These are phyloP conservation scores for Ambispora gerdemannii DNA, from an alignment of 192 early-diverging fungal genomes.

Conservation along the genomic window DNA sequence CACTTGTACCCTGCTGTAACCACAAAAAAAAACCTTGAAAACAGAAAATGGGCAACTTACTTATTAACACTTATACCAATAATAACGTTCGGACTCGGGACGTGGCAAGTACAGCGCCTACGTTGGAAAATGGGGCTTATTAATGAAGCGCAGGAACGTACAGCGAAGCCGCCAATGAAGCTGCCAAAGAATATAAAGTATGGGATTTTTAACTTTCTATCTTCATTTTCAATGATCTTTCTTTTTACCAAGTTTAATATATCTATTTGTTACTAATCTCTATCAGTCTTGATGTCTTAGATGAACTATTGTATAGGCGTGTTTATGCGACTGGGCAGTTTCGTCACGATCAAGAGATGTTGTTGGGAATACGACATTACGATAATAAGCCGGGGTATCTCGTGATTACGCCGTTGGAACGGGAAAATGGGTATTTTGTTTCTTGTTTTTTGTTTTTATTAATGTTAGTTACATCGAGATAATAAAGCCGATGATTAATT, in stretches of 20 bases:
- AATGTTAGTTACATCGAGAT: neutral
- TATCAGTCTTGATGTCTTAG: conserved; percentile 39
- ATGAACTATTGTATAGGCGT: conserved; percentile 73
- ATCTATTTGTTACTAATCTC: neutral
- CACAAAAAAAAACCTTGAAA: no score
- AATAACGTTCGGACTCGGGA: conserved; percentile 69
- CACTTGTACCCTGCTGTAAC: no score
- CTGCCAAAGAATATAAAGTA: conserved; percentile 66
- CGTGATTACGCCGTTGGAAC: conserved; percentile 71
- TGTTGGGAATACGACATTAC: conserved; percentile 72
- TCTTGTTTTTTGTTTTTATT: neutral
- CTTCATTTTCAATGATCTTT: neutral
- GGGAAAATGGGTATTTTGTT: conserved; percentile 55
- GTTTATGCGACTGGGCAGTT: conserved; percentile 69
- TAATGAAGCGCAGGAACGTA: conserved; percentile 60
- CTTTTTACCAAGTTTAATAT: neutral
- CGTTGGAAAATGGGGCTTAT: conserved; percentile 87
- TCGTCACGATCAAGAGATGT: conserved; percentile 72
- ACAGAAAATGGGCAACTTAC: no score
- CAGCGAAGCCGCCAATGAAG: conserved; percentile 59
- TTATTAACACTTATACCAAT: conserved; percentile 47
- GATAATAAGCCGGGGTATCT: conserved; percentile 71
- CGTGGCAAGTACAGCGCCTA: conserved; percentile 86
- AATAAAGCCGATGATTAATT: no score
- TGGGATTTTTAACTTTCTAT: no score